Evolutionary conservation across 148 eudicot genomes (phyloP), one percentile per base, ranked within the genome.

Genomic region (Arctostaphylos glauca): DNA sequence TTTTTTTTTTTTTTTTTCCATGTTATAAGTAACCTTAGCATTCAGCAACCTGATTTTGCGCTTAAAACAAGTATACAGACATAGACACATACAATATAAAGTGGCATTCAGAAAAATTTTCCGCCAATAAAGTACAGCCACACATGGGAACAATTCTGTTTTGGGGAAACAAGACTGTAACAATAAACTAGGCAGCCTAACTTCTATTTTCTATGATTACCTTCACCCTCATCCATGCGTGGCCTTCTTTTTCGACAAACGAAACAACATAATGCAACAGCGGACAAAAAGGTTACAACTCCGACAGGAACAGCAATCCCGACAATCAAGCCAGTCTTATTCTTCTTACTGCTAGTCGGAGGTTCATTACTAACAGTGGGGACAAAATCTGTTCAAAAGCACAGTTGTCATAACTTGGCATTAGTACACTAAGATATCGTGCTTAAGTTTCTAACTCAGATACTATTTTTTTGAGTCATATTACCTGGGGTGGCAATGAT

Each of bases 401-500:
- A 25, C 48, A 14, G 54, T 18, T 77, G 56, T 60, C 67, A 81
- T 67, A 31, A 72, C 50, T 52, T 77, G 43, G n/a, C 21, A 52
- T 21, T 56, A 82, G 64, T 15, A 85, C 72, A 55, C 16, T 77
- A n/a, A n/a, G n/a, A n/a, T n/a, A n/a, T n/a, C n/a, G n/a, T n/a
- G n/a, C n/a, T n/a, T n/a, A n/a, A n/a, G 78, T 2, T 48, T 41
- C 64, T 38, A 58, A 72, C 23, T 70, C 43, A 9, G 2, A 64
- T 48, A 13, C 71, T 56, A 25, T 16, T 21, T 68, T 9, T 49
- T 21, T 4, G 72, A 25, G 23, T 50, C 79, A 44, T 64, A 74
- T 77, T 89, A 92, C 97, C 84, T 89, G 98, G 94, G 73, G 88
- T 89, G 54, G 89, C 92, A 67, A 94, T 92, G 88, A 96, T 83